Evolutionary conservation across 495 filamentous ascomycete species (phyloP), one percentile per base, ranked within the genome.

Genomic region (Daldinia concentrica): DNA sequence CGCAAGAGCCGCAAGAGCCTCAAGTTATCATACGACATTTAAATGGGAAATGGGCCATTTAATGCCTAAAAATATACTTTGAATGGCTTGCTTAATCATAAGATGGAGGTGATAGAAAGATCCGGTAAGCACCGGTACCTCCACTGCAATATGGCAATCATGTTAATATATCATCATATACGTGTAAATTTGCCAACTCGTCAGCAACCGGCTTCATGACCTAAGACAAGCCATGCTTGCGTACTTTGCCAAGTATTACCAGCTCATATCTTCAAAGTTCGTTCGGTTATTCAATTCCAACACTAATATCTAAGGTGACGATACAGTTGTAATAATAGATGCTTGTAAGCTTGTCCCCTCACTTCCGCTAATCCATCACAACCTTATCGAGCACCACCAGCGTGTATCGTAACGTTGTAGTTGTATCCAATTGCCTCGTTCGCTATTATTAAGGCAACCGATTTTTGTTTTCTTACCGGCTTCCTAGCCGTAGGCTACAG

Each of bases 21-120:
- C n/a, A n/a, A n/a, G 43, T 48, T 48, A 48, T 48, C 43, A 48
- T 48, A 48, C 43, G 43, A 48, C 19, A 48, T 11, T 48, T 7
- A 48, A 48, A 48, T 19, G 19, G 17, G 17, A 48, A 48, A 48
- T 19, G 19, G 17, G 43, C 17, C 8, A 22, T 22, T 22, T 48
- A 19, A 22, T 48, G 43, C 17, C 43, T 19, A 48, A 48, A 48
- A 48, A 19, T 48, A 48, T 48, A 48, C 43, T 12, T 24, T 48
- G 43, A 19, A 22, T 8, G 17, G 19, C 43, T 19, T 19, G 17
- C 17, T 48, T 22, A 9, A 48, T 48, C 43, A 48, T 48, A 48
- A 48, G 43, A 48, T 22, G 17, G 43, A 22, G 43, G 19, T 15
- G n/a, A 45, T 17, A 8, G 19, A 39, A 22, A 19, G 41, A 22